A percentile compares a stretch with the other conserved stretches of the same genome.
Conservation (phyloP, 495 filamentous ascomycete genomes). For the Xylaria longipes region DNA sequence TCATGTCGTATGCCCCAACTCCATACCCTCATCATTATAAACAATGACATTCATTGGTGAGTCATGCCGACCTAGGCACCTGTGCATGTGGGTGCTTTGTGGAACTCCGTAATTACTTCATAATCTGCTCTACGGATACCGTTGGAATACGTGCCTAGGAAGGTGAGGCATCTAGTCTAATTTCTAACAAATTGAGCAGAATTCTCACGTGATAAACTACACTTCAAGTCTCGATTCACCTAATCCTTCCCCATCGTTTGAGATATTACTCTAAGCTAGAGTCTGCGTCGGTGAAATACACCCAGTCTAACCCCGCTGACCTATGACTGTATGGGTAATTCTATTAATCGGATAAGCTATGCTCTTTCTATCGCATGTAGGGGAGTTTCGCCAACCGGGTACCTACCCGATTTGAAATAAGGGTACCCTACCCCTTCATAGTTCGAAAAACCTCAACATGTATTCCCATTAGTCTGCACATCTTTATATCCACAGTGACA, state of each 20-base stretch:
- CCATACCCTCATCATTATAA: not conserved
- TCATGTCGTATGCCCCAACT: not conserved
- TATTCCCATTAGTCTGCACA: no score
- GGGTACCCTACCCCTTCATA: no score
- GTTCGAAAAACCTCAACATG: no score
- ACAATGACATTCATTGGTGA: not conserved
- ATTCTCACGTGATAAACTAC: not conserved
- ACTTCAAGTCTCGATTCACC: not conserved
- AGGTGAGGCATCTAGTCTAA: not conserved
- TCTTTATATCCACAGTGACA: no score
- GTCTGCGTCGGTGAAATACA: not conserved
- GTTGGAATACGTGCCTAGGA: not conserved
- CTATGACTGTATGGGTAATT: no score
- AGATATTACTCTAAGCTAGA: not conserved
- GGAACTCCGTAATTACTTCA: not conserved
- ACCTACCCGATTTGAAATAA: no score
- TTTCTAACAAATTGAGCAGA: not conserved
- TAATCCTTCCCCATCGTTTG: not conserved
- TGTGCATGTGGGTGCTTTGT: not conserved
- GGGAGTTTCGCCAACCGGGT: no score
- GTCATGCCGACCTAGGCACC: not conserved
- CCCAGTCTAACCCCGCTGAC: no score
- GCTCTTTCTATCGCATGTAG: no score
- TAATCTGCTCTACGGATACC: not conserved
- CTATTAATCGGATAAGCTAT: no score